Evolutionary conservation across 345 rosid genomes (phyloP).

Genomic region (Turritis glabra): DNA sequence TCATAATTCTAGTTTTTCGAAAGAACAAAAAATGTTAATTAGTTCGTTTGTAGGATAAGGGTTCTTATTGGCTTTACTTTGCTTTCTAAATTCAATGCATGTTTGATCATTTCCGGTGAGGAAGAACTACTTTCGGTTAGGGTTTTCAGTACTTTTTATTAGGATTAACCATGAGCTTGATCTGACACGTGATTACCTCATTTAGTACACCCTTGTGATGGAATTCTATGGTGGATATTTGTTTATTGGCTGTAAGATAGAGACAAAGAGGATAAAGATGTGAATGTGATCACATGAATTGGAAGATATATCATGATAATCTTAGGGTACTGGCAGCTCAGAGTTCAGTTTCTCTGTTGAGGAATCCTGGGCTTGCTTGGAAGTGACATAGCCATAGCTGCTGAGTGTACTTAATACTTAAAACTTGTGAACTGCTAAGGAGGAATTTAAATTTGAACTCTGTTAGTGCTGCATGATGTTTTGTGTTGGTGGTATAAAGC

Average conservation of each 20-base stretch:
- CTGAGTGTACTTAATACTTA: neutral
- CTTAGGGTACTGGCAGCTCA: neutral
- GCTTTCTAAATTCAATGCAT: constrained; percentile 1
- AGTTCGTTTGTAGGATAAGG: constrained; percentile 1
- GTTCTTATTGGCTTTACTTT: neutral
- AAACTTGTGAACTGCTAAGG: neutral
- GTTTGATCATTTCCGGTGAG: neutral
- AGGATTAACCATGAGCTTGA: neutral
- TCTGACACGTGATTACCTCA: neutral
- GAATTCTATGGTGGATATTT: neutral
- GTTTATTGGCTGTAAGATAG: neutral
- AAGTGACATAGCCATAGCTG: neutral
- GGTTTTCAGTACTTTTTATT: neutral
- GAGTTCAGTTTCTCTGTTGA: neutral
- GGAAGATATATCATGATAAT: neutral
- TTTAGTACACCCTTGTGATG: constrained; percentile 1
- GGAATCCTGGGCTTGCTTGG: neutral
- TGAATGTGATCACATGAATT: neutral
- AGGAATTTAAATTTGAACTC: neutral
- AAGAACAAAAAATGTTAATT: too few relatives aligned
- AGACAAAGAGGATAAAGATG: neutral
- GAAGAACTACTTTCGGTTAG: neutral
- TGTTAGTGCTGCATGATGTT: neutral
- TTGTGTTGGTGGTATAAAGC: constrained; percentile 2
- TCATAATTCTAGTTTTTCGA: neutral